These are phyloP conservation scores for Xerocomus amazonicus DNA, from an alignment of 1,284 basidiomycete species.

Conservation along the genomic window DNA sequence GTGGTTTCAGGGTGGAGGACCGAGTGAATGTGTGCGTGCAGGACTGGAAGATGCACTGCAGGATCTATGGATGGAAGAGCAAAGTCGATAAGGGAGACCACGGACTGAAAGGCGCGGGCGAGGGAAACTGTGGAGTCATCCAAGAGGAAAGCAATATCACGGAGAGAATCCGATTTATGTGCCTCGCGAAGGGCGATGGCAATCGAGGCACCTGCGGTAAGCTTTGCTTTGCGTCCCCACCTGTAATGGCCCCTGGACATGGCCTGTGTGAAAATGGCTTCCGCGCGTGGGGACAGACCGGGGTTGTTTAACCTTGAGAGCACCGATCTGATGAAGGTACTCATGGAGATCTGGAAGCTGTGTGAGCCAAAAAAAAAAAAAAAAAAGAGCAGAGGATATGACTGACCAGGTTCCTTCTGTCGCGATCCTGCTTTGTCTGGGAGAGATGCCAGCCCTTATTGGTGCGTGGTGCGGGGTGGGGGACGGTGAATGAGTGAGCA, in stretches of 20 bases:
- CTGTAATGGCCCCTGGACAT: constrained; percentile 53
- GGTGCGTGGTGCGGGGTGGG: constrained; percentile 33
- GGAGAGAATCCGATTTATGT: constrained; percentile 59
- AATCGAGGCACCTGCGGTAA: constrained; percentile 61
- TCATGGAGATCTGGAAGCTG: constrained; percentile 52
- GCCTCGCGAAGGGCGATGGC: constrained; percentile 66
- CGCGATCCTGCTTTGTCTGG: constrained; percentile 57
- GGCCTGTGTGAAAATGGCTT: constrained; percentile 60
- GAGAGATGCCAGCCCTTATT: constrained; percentile 53
- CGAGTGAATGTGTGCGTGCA: constrained; percentile 47
- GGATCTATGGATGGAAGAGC: constrained; percentile 34
- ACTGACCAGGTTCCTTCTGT: constrained; percentile 56
- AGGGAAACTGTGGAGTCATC: constrained; percentile 51
- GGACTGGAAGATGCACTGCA: constrained; percentile 38
- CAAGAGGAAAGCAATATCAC: constrained; percentile 63
- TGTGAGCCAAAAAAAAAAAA: constrained; percentile 1
- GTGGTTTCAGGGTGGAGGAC: constrained; percentile 34
- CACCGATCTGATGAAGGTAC: constrained; percentile 56
- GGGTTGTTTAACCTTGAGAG: constrained; percentile 51
- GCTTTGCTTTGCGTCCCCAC: constrained; percentile 68
- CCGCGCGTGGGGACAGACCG: constrained; percentile 57
- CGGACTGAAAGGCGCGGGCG: constrained; percentile 51
- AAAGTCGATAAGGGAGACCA: constrained; percentile 43
- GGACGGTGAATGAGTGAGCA: constrained; percentile 30
- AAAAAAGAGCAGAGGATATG: not conserved